phyloP scores from a whole-genome alignment of 768 basidiomycete species.

The Naganishia antarctica region DNA sequence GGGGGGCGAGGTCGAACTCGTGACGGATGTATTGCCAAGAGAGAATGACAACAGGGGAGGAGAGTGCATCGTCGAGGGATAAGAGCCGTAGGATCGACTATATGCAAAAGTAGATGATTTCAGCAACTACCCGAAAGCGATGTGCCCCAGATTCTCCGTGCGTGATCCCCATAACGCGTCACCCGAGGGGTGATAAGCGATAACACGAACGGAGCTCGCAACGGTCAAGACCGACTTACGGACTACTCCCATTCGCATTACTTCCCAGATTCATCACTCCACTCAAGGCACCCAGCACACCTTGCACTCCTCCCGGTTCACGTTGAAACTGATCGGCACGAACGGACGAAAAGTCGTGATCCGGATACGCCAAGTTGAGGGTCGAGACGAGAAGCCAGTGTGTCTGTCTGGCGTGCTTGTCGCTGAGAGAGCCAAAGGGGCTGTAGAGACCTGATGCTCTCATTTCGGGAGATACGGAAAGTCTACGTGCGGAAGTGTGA shows the following conservation, averaged over 20 bases:
- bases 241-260: constrained; percentile 26
- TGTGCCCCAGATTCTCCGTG: constrained; percentile 3
- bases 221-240: constrained; percentile 3
- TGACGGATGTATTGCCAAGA: constrained; percentile 12
- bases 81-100: constrained; percentile 31
- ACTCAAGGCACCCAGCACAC: constrained; percentile 24
- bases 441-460: constrained; percentile 65
- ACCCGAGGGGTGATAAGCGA: constrained; percentile 1
- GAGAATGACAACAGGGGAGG: constrained; percentile 22
- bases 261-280: constrained; percentile 25
- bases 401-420: constrained; percentile 61
- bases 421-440: constrained; percentile 85
- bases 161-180: constrained; percentile 6
- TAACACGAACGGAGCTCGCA: neutral
- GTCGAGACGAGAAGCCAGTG: constrained; percentile 93
- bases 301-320: constrained; percentile 25
- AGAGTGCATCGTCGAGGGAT: constrained; percentile 25
- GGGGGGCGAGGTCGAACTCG: constrained; percentile 23
- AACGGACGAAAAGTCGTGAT: constrained; percentile 93
- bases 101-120: too few species aligned
- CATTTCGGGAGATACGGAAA: constrained; percentile 64
- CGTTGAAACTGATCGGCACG: constrained; percentile 82
- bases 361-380: constrained; percentile 94
- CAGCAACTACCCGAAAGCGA: neutral
- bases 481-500: constrained; percentile 51